Evolutionary conservation across 202 grass and related monocot genomes (phyloP), one percentile per base, ranked within the genome.

Genomic region (Panicum hallii): DNA sequence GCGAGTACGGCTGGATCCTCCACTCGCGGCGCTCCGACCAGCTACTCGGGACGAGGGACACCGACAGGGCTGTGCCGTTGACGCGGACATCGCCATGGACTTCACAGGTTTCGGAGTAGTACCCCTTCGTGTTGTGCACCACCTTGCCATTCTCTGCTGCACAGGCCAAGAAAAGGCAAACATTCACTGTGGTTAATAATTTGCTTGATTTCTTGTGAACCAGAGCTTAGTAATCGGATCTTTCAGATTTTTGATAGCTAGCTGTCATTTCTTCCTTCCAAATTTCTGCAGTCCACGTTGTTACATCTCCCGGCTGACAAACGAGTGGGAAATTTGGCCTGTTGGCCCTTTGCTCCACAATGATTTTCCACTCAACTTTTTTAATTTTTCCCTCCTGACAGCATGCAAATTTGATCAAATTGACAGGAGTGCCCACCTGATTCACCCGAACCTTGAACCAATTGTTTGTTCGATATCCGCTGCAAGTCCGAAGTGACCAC

Each of bases 1-100:
- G 72, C 2, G 82, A 56, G 82, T 84, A 76, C 38, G 82, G 82
- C 7, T 1, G 48, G 61, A 84, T 55, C 13, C 11, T 54, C 82
- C 82, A 84, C 22, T 84, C 72, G 6, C 6, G 82, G 48, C 15
- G 82, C 71, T 84, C 82, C 36, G 82, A 66, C 6, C 0, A 6
- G 70, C 20, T 15, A 15, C 61, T 9, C 15, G 72, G 15, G 34
- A 81, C 65, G 65, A 81, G 49, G 65, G 10, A 1, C 79, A 50
- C 79, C 9, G 65, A 81, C n/a, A 68, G 8, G 50, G 65, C n/a
- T 2, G 65, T 32, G 65, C 79, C 15, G 38, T 81, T 81, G 65
- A 68, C 0, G 50, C 79, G 79, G 50, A 70, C 22, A 38, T 81
- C 65, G 34, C 79, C 79, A 9, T 40, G 16, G 64, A 70, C 52